Evolutionary conservation across 148 eudicot genomes (phyloP).

Genomic region (Rhododendron ferrugineum): DNA sequence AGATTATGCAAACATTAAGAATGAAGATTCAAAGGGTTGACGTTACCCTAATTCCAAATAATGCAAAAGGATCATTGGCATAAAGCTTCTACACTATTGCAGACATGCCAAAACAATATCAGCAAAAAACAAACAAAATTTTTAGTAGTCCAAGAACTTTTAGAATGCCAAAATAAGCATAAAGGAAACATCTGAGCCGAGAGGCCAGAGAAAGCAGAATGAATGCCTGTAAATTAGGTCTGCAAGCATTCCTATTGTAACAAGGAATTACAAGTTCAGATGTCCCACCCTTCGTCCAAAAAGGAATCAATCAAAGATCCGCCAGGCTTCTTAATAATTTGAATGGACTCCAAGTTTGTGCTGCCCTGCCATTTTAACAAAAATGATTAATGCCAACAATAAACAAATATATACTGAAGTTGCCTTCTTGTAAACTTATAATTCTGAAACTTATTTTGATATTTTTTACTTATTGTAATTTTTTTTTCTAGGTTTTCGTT

Average conservation of each 20-base stretch:
- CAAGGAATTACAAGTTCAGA: neutral
- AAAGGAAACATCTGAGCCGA: neutral
- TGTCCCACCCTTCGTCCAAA: slow-evolving; percentile 80
- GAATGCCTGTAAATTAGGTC: neutral
- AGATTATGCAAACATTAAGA: neutral
- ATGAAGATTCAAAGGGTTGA: neutral
- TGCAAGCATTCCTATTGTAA: neutral
- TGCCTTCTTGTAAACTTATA: too few relatives aligned
- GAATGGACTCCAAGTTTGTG: slow-evolving; percentile 92
- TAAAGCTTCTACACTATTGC: neutral
- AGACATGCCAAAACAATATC: neutral
- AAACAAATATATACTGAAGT: neutral
- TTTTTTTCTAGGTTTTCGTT: too few relatives aligned
- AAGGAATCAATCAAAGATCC: slow-evolving; percentile 92
- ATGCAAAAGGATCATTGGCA: neutral
- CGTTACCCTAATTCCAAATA: neutral
- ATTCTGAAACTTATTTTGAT: too few relatives aligned
- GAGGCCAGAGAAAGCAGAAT: neutral
- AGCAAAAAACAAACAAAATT: neutral
- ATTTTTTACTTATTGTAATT: too few relatives aligned
- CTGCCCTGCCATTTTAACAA: slow-evolving; percentile 68
- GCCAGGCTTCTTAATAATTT: slow-evolving; percentile 96
- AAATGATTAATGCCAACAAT: neutral
- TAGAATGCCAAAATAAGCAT: neutral
- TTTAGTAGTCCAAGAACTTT: neutral